A percentile compares a stretch with the other conserved stretches of the same genome.
phyloP scores from a whole-genome alignment of 73 alveolate species.

The Paraurostyla sp. region DNA sequence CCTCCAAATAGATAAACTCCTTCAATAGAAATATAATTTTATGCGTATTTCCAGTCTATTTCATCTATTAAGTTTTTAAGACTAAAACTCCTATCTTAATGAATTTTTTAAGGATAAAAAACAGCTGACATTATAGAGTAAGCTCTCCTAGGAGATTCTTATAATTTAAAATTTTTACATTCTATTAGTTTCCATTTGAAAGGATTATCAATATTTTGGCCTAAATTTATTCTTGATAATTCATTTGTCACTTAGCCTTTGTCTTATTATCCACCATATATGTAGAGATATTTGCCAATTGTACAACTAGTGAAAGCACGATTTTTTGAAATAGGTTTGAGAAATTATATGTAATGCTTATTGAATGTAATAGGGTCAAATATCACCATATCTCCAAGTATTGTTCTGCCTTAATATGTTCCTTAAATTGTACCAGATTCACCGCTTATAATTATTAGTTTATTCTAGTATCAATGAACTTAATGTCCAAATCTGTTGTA shows the following conservation, averaged over 20 bases:
- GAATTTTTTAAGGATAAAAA: background rate
- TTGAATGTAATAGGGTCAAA: background rate
- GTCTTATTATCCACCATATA: constrained; percentile 3
- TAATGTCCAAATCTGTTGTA: background rate
- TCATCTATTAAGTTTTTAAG: background rate
- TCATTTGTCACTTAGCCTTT: background rate
- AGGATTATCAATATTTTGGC: background rate
- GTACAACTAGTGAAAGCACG: background rate
- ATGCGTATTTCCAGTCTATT: background rate
- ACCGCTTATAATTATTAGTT: background rate
- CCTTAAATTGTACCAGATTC: background rate
- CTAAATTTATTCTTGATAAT: background rate
- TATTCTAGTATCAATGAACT: background rate
- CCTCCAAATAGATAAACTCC: constrained; percentile 47
- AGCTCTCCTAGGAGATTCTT: background rate
- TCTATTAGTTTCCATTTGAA: background rate
- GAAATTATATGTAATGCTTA: background rate
- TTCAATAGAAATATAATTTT: background rate
- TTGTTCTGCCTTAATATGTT: background rate
- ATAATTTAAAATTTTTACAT: background rate
- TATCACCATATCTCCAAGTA: constrained; percentile 4
- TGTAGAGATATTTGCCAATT: background rate
- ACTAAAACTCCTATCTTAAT: background rate
- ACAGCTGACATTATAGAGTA: background rate
- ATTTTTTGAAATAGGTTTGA: background rate